Evolutionary conservation across 805 yeast genomes (phyloP).

Genomic region (Yamadazyma tumulicola): DNA sequence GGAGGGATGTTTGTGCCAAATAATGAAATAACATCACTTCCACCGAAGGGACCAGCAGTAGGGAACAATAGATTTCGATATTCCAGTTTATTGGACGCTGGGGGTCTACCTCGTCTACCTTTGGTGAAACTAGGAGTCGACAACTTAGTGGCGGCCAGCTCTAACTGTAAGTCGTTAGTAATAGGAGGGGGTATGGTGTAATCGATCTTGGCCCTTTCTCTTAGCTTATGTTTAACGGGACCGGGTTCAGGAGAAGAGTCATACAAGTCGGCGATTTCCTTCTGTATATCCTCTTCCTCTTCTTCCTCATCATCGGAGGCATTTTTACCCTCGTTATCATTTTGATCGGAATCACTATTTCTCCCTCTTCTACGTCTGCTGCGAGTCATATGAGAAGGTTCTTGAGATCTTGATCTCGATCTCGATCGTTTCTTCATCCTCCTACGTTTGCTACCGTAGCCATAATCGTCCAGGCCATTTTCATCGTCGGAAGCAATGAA

Average conservation of each 20-base stretch:
- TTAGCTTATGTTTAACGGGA: constrained; percentile 38
- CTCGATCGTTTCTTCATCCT: constrained; percentile 16
- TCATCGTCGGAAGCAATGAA: constrained; percentile 40
- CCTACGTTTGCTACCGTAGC: constrained; percentile 15
- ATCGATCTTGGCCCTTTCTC: constrained; percentile 61
- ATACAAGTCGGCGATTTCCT: constrained; percentile 64
- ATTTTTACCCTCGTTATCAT: constrained; percentile 6
- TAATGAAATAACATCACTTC: constrained; percentile 83
- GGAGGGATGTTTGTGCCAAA: constrained; percentile 68
- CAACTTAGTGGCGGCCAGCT: constrained; percentile 13
- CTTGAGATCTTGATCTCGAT: constrained; percentile 22
- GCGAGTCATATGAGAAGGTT: constrained; percentile 13
- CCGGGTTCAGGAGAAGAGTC: constrained; percentile 51
- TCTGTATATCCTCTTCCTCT: constrained; percentile 43
- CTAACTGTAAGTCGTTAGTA: constrained; percentile 31
- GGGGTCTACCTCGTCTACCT: constrained; percentile 39
- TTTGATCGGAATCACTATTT: constrained; percentile 5
- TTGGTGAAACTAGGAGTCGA: constrained; percentile 20
- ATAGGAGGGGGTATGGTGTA: constrained; percentile 85
- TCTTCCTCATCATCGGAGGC: constrained; percentile 14
- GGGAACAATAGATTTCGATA: constrained; percentile 73
- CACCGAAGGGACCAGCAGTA: constrained; percentile 97
- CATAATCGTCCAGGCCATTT: constrained; percentile 18
- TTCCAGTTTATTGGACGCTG: constrained; percentile 39
- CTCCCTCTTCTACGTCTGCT: constrained; percentile 15